These are phyloP conservation scores for Aegilops sharonensis DNA, from an alignment of 176 grass and related monocot species.

Conservation along the genomic window DNA sequence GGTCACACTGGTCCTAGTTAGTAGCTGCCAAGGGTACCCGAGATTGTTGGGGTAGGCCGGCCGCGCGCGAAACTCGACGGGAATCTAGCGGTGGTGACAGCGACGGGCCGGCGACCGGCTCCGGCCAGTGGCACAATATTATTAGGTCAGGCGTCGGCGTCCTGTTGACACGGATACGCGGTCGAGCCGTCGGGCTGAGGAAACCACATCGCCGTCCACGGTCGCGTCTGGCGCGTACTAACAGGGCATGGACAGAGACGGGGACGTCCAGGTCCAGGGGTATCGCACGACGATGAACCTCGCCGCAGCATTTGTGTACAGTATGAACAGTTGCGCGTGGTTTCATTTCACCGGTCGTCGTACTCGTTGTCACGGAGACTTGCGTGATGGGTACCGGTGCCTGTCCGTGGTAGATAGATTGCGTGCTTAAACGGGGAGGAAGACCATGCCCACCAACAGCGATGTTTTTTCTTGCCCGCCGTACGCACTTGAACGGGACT, in stretches of 20 bases:
- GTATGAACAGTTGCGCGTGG: background rate
- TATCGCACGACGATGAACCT: background rate
- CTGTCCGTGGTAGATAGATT: background rate
- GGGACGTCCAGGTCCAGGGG: too few relatives aligned
- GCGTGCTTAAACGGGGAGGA: background rate
- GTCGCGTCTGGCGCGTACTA: background rate
- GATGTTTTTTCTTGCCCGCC: background rate
- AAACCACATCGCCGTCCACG: background rate
- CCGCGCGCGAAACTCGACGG: slow-evolving; percentile 13
- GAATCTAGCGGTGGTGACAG: background rate
- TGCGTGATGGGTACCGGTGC: background rate
- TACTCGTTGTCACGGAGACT: background rate
- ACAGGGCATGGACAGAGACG: background rate
- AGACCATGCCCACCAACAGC: too few relatives aligned
- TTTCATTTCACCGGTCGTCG: background rate
- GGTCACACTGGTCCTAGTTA: background rate
- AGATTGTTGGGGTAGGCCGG: slow-evolving; percentile 20
- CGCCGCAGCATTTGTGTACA: background rate
- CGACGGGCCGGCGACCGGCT: background rate
- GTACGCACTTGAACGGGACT: too few relatives aligned
- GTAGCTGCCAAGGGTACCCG: slow-evolving; percentile 22
- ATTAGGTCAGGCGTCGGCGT: slow-evolving; percentile 34
- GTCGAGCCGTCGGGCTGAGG: background rate
- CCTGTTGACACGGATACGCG: background rate
- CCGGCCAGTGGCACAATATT: background rate